A percentile compares a stretch with the other conserved stretches of the same genome.
Evolutionary conservation across 805 yeast species (phyloP).

Genomic region (Wickerhamomyces bisporus): DNA sequence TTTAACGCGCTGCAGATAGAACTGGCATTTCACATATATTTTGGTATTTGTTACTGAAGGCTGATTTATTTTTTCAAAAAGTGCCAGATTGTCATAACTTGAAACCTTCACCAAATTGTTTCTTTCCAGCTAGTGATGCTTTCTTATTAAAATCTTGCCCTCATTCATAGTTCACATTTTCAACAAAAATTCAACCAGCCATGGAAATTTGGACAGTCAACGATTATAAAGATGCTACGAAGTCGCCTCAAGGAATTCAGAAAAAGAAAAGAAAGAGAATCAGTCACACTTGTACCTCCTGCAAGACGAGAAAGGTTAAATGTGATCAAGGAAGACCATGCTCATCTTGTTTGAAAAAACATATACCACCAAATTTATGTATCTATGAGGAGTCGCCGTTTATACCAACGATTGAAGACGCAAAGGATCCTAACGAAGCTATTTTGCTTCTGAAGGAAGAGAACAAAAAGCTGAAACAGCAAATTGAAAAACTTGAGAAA

Average conservation of each 20-base stretch:
- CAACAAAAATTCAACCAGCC: too few relatives aligned
- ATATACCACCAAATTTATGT: constrained; percentile 20
- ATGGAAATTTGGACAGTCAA: constrained; percentile 4
- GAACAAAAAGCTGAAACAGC: constrained; percentile 13
- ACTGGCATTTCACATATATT: too few relatives aligned
- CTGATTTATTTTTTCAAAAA: too few relatives aligned
- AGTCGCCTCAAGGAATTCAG: background rate
- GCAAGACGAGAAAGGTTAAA: constrained; percentile 20
- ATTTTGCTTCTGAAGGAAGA: constrained; percentile 13
- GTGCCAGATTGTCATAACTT: too few relatives aligned
- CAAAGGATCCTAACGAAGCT: constrained; percentile 8
- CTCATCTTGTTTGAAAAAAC: constrained; percentile 17
- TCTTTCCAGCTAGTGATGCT: too few relatives aligned
- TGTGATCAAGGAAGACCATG: constrained; percentile 24
- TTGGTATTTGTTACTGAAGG: too few relatives aligned
- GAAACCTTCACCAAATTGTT: too few relatives aligned
- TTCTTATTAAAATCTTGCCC: too few relatives aligned
- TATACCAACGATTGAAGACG: constrained; percentile 21
- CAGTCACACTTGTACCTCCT: constrained; percentile 17
- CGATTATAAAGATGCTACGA: background rate
- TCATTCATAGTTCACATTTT: too few relatives aligned
- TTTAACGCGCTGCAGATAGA: too few relatives aligned
- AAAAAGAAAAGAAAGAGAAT: constrained; percentile 13
- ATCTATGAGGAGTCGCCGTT: constrained; percentile 25
- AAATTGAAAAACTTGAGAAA: constrained; percentile 10